These are phyloP conservation scores for Suhomyces panamericanus DNA, from an alignment of 1,139 yeast species.

Conservation along the genomic window DNA sequence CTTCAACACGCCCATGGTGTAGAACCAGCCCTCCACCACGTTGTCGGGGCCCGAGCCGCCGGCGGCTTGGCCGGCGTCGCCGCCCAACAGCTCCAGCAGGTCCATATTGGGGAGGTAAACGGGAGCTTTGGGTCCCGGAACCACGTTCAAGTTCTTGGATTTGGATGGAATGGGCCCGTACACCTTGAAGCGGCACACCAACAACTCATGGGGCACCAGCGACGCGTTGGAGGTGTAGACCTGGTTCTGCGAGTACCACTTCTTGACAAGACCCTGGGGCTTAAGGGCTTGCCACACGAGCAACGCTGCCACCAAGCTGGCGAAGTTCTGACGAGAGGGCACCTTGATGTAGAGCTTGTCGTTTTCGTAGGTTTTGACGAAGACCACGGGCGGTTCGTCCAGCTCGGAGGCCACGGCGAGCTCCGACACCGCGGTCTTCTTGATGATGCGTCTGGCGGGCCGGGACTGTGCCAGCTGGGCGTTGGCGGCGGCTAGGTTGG, in stretches of 20 bases:
- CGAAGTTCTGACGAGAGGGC: conserved; percentile 45
- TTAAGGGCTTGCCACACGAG: conserved; percentile 65
- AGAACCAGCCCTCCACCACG: conserved; percentile 66
- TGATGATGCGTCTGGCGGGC: conserved; percentile 11
- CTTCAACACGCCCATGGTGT: conserved; percentile 70
- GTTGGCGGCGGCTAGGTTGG: conserved; percentile 21
- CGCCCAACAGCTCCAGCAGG: conserved; percentile 11
- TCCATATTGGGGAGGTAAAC: conserved; percentile 33
- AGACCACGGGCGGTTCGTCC: conserved; percentile 46
- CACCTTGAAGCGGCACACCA: conserved; percentile 65
- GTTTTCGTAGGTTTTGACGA: conserved; percentile 48
- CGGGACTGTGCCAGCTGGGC: conserved; percentile 15
- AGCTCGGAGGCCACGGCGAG: conserved; percentile 1
- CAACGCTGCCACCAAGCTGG: conserved; percentile 50
- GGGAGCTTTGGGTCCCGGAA: conserved; percentile 50
- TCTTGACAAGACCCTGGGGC: conserved; percentile 58
- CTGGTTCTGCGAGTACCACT: conserved; percentile 52
- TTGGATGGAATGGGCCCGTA: conserved; percentile 60
- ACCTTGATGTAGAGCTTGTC: conserved; percentile 50
- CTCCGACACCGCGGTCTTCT: conserved; percentile 6
- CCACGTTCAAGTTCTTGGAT: conserved; percentile 41
- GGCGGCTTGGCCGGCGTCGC: conserved; percentile 4
- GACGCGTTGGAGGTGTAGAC: conserved; percentile 29
- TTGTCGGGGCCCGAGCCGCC: conserved; percentile 16
- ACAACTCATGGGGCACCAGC: conserved; percentile 40